These are phyloP conservation scores for Rehmannia glutinosa DNA, from an alignment of 257 asterid species.

Conservation along the genomic window DNA sequence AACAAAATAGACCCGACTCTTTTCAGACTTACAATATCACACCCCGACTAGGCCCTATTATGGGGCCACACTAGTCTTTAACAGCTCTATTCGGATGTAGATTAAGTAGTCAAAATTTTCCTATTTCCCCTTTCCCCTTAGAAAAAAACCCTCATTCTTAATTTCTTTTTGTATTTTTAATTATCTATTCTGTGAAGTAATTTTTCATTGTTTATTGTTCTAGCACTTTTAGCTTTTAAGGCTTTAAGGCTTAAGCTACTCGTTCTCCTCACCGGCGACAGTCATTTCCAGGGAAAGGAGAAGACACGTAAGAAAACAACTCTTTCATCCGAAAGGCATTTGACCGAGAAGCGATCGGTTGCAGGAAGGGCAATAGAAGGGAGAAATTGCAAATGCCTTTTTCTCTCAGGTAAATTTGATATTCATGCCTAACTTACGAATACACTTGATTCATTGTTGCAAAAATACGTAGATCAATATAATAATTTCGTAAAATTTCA, in stretches of 20 bases:
- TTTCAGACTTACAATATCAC: no score
- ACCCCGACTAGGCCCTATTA: no score
- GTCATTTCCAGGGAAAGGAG: neutral
- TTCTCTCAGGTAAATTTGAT: conserved; percentile 29
- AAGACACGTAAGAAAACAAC: neutral
- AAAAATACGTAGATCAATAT: neutral
- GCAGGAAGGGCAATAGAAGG: conserved; percentile 11
- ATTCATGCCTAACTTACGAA: neutral
- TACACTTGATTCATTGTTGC: neutral
- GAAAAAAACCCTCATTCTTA: no score
- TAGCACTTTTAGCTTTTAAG: neutral
- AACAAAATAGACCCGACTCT: no score
- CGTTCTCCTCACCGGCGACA: neutral
- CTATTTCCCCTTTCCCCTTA: no score
- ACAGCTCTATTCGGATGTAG: no score
- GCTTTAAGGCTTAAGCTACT: no score
- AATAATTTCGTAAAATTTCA: conserved; percentile 10
- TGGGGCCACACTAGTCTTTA: no score
- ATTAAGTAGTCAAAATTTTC: no score
- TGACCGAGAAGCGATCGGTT: conserved; percentile 20
- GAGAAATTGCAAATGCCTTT: conserved; percentile 13
- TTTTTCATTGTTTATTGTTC: neutral
- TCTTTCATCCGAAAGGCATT: neutral
- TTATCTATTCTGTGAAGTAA: no score
- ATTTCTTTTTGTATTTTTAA: no score